A percentile compares a stretch with the other conserved stretches of the same genome.
Evolutionary conservation across 2,329 filamentous ascomycete genomes (phyloP).

Genomic region (Fusarium stilboides): DNA sequence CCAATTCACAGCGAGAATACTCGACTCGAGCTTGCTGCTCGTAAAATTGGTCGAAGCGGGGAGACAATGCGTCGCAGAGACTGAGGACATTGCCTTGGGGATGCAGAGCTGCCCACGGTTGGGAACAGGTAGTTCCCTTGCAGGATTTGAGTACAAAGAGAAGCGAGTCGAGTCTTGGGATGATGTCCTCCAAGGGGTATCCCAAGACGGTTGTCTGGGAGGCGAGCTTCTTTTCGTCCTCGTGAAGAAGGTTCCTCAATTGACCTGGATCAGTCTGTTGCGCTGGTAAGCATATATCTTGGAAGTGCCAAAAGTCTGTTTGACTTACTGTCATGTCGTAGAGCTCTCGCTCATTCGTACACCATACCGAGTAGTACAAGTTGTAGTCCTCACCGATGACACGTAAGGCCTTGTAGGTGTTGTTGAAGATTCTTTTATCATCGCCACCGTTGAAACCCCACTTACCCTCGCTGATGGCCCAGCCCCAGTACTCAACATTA

Average conservation of each 20-base stretch:
- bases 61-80: slow-evolving; percentile 64
- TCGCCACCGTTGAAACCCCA: slow-evolving; percentile 40
- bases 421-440: slow-evolving; percentile 53
- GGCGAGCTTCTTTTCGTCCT: slow-evolving; percentile 22
- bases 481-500: slow-evolving; percentile 67
- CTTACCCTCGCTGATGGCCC: slow-evolving; percentile 49
- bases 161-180: slow-evolving; percentile 70
- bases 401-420: slow-evolving; percentile 70
- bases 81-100: slow-evolving; percentile 65
- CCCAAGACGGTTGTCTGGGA: slow-evolving; percentile 50
- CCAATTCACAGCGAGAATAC: slow-evolving; percentile 68
- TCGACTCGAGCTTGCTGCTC: slow-evolving; percentile 62
- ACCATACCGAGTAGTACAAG: slow-evolving; percentile 71
- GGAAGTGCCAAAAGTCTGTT: slow-evolving; percentile 15
- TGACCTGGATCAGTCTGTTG: slow-evolving; percentile 66
- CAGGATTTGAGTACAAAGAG: slow-evolving; percentile 74
- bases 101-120: slow-evolving; percentile 71
- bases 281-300: background rate
- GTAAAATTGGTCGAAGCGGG: slow-evolving; percentile 68
- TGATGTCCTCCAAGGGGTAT: slow-evolving; percentile 57
- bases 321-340: slow-evolving; percentile 65
- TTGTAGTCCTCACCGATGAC: slow-evolving; percentile 64
- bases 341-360: slow-evolving; percentile 63
- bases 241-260: slow-evolving; percentile 50
- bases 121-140: slow-evolving; percentile 65